Conservation (phyloP, 129 eudicot genomes). For the Centrapalus pauciflorus region DNA sequence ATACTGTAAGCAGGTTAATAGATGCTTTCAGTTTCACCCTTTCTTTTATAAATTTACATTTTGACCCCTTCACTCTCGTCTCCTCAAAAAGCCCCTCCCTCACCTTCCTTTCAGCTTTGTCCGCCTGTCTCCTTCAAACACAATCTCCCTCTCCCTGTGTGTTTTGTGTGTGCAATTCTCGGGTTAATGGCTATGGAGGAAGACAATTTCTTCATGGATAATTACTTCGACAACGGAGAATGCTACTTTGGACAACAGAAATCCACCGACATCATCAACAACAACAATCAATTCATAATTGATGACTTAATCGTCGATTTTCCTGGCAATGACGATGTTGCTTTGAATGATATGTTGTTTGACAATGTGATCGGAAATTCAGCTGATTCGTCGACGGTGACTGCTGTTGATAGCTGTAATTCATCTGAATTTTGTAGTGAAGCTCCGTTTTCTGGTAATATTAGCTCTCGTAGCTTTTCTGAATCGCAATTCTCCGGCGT, state of each 20-base stretch:
- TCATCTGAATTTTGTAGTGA: constrained; percentile 67
- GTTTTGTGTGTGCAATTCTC: constrained; percentile 13
- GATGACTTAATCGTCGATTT: constrained; percentile 70
- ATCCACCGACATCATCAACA: constrained; percentile 9
- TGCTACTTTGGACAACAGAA: constrained; percentile 19
- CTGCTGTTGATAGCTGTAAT: constrained; percentile 55
- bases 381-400: constrained; percentile 38
- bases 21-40: constrained; percentile 14
- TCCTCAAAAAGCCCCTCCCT: constrained; percentile 34
- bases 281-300: constrained; percentile 42
- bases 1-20: constrained; percentile 7
- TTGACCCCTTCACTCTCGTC: constrained; percentile 44
- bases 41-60: constrained; percentile 22
- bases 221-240: constrained; percentile 29
- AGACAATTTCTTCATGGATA: constrained; percentile 44
- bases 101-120: constrained; percentile 12
- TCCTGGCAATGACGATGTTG: constrained; percentile 56
- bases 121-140: constrained; percentile 18
- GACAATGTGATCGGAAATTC: constrained; percentile 41
- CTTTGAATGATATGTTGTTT: constrained; percentile 59
- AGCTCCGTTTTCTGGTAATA: constrained; percentile 35
- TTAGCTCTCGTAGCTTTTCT: constrained; percentile 49
- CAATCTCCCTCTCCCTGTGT: constrained; percentile 10
- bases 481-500: constrained; percentile 51
- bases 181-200: constrained; percentile 29